Evolutionary conservation across 163 green algal genomes (phyloP), one percentile per base, ranked within the genome.

Genomic region (Scenedesmus sp.): DNA sequence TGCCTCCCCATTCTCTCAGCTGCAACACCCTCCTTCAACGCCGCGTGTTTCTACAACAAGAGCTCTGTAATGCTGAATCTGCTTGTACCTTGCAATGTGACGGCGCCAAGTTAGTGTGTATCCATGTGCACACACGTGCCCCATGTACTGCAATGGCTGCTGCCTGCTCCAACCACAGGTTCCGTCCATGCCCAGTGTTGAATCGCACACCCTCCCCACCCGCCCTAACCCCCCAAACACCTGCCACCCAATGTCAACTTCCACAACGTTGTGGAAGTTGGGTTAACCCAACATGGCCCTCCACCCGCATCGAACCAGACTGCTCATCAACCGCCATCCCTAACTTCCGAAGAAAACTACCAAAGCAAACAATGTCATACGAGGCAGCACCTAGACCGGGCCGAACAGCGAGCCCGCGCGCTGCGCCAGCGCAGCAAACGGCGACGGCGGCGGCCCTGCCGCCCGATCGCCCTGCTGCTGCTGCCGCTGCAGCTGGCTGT

Each of bases 351-450:
- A 73, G 10, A 23, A 23, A 10, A 73, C 64, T 5, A 20, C 64
- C 20, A 13, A 10, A 5, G 16, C 66, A 10, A 16, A 76, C 16
- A 9, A 8, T 64, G 8, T 10, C 0, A 8, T 64, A 10, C 59
- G 59, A 64, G 7, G 20, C 70, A 52, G 70, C 70, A 79, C 5
- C 70, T 62, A 85, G n/a, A 16, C n/a, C 10, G 46, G 46, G 5
- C 83, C 83, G 66, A 89, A 89, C 16, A 89, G 46, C 20, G 85
- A 89, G 1, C 85, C 85, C 55, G 85, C 85, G 4, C 85, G 60
- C 46, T 84, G 86, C 26, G 86, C 86, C 7, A 90, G 55, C n/a
- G n/a, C 67, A 54, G 86, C 86, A 84, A 90, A 90, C 15, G 86
- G 86, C 7, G 86, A 90, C 56, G 86, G 46, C 55, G 86, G 67